Conservation (phyloP, 257 asterid species). For the Perilla frutescens region DNA sequence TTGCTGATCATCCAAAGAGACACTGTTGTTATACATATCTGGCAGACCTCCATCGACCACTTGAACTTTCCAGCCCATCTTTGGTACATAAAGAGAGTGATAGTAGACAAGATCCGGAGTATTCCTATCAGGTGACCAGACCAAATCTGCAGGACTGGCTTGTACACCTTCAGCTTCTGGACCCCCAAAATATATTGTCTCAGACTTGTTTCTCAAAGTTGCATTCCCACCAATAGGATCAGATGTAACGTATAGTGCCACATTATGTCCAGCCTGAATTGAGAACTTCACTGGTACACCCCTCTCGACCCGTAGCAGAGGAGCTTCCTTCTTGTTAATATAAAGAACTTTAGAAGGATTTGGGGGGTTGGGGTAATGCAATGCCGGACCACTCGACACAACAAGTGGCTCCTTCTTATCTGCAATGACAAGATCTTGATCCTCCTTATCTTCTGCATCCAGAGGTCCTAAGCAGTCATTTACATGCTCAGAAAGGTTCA, state of each 20-base stretch:
- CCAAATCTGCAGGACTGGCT: constrained; percentile 79
- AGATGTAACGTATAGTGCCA: constrained; percentile 94
- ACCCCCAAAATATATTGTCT: constrained; percentile 93
- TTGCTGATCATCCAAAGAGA: constrained; percentile 95
- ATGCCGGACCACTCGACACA: constrained; percentile 70
- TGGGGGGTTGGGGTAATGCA: constrained; percentile 96
- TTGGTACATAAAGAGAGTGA: constrained; percentile 77
- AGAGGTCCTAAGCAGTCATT: constrained; percentile 91
- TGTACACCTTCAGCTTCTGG: constrained; percentile 93
- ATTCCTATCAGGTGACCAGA: constrained; percentile 94
- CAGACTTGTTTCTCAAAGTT: constrained; percentile 77
- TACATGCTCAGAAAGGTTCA: constrained; percentile 68
- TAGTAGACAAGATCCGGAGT: constrained; percentile 94
- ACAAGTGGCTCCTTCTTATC: constrained; percentile 89
- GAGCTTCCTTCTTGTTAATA: constrained; percentile 94
- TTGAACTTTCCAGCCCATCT: constrained; percentile 99
- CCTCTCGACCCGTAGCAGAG: constrained; percentile 93
- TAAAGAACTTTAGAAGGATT: constrained; percentile 89
- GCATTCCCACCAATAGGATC: constrained; percentile 99
- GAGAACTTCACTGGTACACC: constrained; percentile 93
- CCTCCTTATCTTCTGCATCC: constrained; percentile 94
- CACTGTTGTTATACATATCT: constrained; percentile 93
- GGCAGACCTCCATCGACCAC: constrained; percentile 98
- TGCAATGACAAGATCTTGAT: constrained; percentile 92
- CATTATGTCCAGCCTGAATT: constrained; percentile 96